Percentiles rank a stretch among this genome's conserved stretches.
These are phyloP conservation scores for Scleroderma bovista DNA, from an alignment of 768 basidiomycete genomes.

Conservation along the genomic window DNA sequence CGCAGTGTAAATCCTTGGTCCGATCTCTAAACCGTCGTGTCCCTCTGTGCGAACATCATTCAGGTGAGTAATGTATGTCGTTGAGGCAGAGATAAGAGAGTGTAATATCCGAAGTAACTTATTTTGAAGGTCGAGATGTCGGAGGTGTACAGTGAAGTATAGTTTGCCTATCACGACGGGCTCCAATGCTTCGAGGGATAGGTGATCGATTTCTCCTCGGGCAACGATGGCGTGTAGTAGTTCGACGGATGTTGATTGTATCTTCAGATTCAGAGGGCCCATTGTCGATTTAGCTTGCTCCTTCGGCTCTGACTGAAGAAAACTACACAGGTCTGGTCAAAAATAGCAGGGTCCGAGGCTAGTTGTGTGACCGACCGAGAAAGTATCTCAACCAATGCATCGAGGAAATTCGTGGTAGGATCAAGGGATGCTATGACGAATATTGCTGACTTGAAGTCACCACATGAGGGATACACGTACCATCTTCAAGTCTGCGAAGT, in stretches of 20 bases:
- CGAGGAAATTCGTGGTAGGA: slow-evolving; percentile 66
- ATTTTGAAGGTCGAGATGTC: slow-evolving; percentile 81
- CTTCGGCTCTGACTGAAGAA: slow-evolving; percentile 74
- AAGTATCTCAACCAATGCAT: slow-evolving; percentile 67
- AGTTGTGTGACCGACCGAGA: slow-evolving; percentile 50
- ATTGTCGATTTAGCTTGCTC: slow-evolving; percentile 42
- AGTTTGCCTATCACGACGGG: slow-evolving; percentile 69
- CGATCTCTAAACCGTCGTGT: slow-evolving; percentile 26
- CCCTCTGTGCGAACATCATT: slow-evolving; percentile 26
- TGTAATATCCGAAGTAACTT: slow-evolving; percentile 90
- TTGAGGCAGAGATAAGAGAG: slow-evolving; percentile 69
- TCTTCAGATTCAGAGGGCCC: slow-evolving; percentile 52
- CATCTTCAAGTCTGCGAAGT: slow-evolving; percentile 50
- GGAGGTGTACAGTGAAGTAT: slow-evolving; percentile 63
- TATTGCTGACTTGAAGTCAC: slow-evolving; percentile 4
- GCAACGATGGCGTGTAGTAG: slow-evolving; percentile 77
- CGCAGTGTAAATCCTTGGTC: slow-evolving; percentile 39
- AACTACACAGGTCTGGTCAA: slow-evolving; percentile 37
- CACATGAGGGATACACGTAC: slow-evolving; percentile 33
- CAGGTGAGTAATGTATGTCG: slow-evolving; percentile 26
- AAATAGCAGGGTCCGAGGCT: background rate
- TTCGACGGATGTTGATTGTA: slow-evolving; percentile 76
- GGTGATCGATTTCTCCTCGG: slow-evolving; percentile 69
- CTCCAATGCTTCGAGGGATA: slow-evolving; percentile 60
- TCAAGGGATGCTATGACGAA: slow-evolving; percentile 31